phyloP scores from a whole-genome alignment of 495 filamentous ascomycete species.

The Neurospora sublineolata region DNA sequence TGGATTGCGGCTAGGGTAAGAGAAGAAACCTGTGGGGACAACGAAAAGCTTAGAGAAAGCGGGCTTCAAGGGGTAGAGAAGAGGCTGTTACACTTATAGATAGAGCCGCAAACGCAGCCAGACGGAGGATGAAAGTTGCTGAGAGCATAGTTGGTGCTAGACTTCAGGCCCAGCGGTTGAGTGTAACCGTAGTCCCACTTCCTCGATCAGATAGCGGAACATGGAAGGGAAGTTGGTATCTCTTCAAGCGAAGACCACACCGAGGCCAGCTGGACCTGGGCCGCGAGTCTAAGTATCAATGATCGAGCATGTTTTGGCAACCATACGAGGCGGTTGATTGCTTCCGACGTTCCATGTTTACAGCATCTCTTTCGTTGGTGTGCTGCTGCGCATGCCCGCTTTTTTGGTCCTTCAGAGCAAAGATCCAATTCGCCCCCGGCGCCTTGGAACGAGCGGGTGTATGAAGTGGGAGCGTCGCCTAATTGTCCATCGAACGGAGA shows the following conservation, averaged over 20 bases:
- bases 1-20: background rate
- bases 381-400: background rate
- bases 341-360: background rate
- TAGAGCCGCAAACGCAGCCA: background rate
- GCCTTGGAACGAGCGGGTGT: background rate
- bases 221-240: no score
- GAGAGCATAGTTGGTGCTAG: no score
- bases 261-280: no score
- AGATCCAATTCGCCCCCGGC: no score
- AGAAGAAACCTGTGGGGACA: background rate
- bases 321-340: background rate
- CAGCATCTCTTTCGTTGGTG: background rate
- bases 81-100: background rate
- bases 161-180: no score
- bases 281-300: background rate
- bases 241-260: no score
- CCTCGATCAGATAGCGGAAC: no score
- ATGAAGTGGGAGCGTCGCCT: background rate
- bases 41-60: background rate
- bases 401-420: background rate
- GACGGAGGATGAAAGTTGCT: no score
- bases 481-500: no score
- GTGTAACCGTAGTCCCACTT: no score
- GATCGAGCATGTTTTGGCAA: background rate
- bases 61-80: background rate